Evolutionary conservation across 805 yeast species (phyloP), one percentile per base, ranked within the genome.

Genomic region (Saturnispora mendoncae): DNA sequence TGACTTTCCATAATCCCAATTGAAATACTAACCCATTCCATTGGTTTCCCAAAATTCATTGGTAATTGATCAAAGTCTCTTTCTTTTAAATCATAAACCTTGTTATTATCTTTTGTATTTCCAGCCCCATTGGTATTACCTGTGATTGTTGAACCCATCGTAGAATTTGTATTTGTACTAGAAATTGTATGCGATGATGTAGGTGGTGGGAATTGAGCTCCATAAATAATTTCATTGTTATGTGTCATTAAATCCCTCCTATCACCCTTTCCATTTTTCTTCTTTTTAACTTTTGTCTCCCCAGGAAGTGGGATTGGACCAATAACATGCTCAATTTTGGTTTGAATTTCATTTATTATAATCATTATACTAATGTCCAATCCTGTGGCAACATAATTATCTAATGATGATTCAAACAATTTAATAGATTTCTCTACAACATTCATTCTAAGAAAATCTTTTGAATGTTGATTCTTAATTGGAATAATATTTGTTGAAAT

Each of bases 361-460:
- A 87, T 88, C 46, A 84, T 94, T 26, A 92, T 86, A 32, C 97
- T 95, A n/a, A 83, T 73, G 52, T 86, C 88, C 24, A 92, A 68
- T 0, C 98, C 98, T 53, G 83, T 84, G 0, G 97, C 98, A 15
- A 92, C 96, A 55, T 72, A 81, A 41, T 78, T 84, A 59, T 92
- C 98, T 9, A 92, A 72, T 62, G 77, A 66, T 6, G 76, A 76
- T 54, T 92, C 98, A 46, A 92, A 74, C 44, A 72, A 73, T 20
- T 49, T 48, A 17, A 63, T 57, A 0, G 60, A 51, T 54, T 86
- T 84, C 55, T 92, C 94, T 30, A 79, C 74, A 51, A 80, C 84
- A 37, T 86, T 74, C 6, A 90, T 72, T 45, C 84, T 79, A 41
- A 86, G 67, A 52, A 88, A 84, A 46, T 92, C 94, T 44, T 73